Base-by-base conservation (phyloP, 345 rosid species). In the Syzygium aqueum region DNA sequence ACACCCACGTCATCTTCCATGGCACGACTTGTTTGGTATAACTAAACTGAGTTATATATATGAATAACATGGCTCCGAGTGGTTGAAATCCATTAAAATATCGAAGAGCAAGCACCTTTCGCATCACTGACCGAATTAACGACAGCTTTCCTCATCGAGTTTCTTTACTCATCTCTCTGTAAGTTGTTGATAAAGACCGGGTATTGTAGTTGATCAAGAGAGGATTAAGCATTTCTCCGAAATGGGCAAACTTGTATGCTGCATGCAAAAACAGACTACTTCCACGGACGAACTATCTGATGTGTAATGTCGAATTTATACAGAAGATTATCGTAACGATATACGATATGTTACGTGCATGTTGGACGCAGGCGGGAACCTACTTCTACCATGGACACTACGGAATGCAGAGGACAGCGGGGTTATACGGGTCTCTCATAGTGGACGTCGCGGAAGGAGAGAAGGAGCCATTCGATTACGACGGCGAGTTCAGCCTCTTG, bases 341-440 rank as follows among this genome's bases (percentile, higher is more conserved):
- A 73, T 0, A 5, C 25, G 82, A 37, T 37, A 25, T 6, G 49
- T 4, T 21, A 0, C 33, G 84, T 51, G 11, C 3, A 10, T 51
- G 53, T 84, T 7, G 9, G 84, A 57, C 89, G 88, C 92, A 97
- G 98, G 88, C 96, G 2, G 98, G 98, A 73, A 97, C 98, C 85
- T 93, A 94, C 84, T 94, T 96, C 86, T 97, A 96, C 89, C 98
- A 97, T 85, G 99, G 96, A 53, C 98, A 97, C 87, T 91, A 90
- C 49, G 98, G 98, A 15, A 97, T 96, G 98, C 98, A 96, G 89
- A 94, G 99, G 86, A 92, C 96, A 65, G 96, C 96, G 21, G 98
- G 99, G 22, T 78, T 96, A 1, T 95, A 95, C 37, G 98, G 97
- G 17, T 91, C 95, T 2, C 50, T 97, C 53, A 93, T 97, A 2